Percentiles rank a stretch among this genome's conserved stretches.
Conservation (phyloP, 306 rosid species). For the Vigna trinervia region DNA sequence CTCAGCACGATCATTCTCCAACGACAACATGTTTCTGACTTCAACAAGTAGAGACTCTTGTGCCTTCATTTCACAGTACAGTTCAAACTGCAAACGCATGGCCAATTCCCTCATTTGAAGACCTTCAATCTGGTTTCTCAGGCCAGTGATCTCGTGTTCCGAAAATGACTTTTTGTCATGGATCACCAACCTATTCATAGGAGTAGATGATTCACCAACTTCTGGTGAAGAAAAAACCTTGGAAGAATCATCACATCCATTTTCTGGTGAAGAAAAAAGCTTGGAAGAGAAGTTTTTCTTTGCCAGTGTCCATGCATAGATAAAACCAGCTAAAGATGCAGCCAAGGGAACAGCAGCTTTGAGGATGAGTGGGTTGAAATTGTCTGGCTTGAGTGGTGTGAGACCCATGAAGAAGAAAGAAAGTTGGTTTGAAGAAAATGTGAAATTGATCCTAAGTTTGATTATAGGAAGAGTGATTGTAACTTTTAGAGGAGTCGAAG, state of each 20-base stretch:
- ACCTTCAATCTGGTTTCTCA: slow-evolving; percentile 59
- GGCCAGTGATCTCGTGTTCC: slow-evolving; percentile 52
- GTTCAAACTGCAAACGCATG: slow-evolving; percentile 53
- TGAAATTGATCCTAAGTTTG: slow-evolving; percentile 44
- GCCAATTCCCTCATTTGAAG: slow-evolving; percentile 61
- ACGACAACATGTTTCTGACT: slow-evolving; percentile 51
- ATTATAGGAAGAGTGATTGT: slow-evolving; percentile 44
- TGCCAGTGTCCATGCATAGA: slow-evolving; percentile 62
- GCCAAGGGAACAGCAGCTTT: slow-evolving; percentile 79
- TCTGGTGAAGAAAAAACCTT: too few relatives aligned
- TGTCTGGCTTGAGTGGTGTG: slow-evolving; percentile 51
- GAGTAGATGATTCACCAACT: slow-evolving; percentile 41
- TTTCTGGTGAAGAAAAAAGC: slow-evolving; percentile 33
- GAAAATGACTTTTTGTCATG: slow-evolving; percentile 1
- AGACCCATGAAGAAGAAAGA: slow-evolving; percentile 53
- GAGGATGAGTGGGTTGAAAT: slow-evolving; percentile 54
- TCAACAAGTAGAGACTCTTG: slow-evolving; percentile 56
- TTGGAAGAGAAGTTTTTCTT: slow-evolving; percentile 46
- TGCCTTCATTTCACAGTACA: slow-evolving; percentile 67
- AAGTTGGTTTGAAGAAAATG: neutral
- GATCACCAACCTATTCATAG: slow-evolving; percentile 20
- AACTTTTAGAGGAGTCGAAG: slow-evolving; percentile 59
- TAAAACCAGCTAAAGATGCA: slow-evolving; percentile 65
- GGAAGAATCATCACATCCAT: neutral
- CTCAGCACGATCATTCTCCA: slow-evolving; percentile 56